Evolutionary conservation across 2,329 filamentous ascomycete genomes (phyloP), one percentile per base, ranked within the genome.

Genomic region (Phyllosticta citriasiana): DNA sequence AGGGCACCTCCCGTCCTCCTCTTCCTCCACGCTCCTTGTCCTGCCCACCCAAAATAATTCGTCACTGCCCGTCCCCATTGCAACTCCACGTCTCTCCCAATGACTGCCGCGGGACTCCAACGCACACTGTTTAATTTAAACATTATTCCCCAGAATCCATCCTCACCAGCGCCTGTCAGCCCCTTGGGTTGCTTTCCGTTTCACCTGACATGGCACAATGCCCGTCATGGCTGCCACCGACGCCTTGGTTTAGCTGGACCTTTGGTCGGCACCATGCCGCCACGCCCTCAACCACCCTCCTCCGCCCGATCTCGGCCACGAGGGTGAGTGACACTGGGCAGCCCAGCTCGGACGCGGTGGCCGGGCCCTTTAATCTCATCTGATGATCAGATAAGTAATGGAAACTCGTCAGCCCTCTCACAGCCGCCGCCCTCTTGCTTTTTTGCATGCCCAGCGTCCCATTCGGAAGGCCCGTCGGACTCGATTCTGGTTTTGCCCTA

Each of bases 321-420:
- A 40, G 3, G 33, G 10, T 40, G 33, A 2, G 6, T 47, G 40
- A n/a, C 40, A 47, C 40, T 47, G 12, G 40, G 16, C 33, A 40
- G 33, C 33, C 33, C 19, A 40, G 10, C 33, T 40, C 33, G 33
- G 33, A 40, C 19, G 9, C 40, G 2, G 40, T n/a, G 40, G 16
- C 5, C 40, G 40, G 40, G 40, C 40, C 9, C 52, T 4, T n/a
- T 53, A 61, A 61, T 61, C 59, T 57, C 59, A 61, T 61, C 59
- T 61, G 59, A 61, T 61, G 54, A 61, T 61, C 59, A 57, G 59
- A 61, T 61, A 61, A 61, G 50, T 52, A 2, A 47, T 47, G 16
- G 40, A 47, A 47, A 47, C 40, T 47, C 40, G 35, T 12, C 10
- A 8, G 35, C 35, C 12, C 16, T 47, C 40, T 47, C 40, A 47